Base-by-base conservation (phyloP, 257 asterid genomes). In the Thymus quinquecostatus region DNA sequence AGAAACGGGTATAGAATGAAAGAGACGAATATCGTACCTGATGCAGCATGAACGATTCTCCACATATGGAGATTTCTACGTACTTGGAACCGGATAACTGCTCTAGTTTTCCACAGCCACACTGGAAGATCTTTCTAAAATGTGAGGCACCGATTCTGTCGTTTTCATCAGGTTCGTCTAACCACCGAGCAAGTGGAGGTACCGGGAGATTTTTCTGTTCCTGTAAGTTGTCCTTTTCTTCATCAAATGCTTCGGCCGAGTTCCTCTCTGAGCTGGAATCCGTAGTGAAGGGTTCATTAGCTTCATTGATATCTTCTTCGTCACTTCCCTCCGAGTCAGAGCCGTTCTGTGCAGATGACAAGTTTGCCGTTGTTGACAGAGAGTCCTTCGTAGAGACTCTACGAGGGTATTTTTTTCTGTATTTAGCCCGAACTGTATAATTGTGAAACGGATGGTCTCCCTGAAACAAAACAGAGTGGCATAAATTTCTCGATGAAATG, bases 1-100 rank as follows among this genome's bases (percentile, higher is more conserved):
- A 64, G 12, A 5, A 2, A 51, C 9, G 41, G 45, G 41, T 21
- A 12, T 45, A 1, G 30, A 61, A 30, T 49, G 12, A 58, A 45
- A 58, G 8, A 66, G 29, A 48, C 32, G 72, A 66, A 49, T 54
- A 60, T 71, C 79, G 75, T 86, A 93, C 98, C 84, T 93, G 99
- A 82, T 94, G 98, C 84, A 94, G 77, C 99, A 94, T 94, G 85
- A 91, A 94, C 38, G 99, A 94, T 82, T 94, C 99, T 57, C 99
- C 99, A 73, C 85, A 86, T 49, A 94, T 84, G 64, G 92, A 84
- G 78, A 94, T 81, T 74, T 89, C 99, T 50, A 94, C 82, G 50
- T 74, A 94, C 57, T 81, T 86, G 79, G 79, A 65, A 65, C 88
- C 90, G 51, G 73, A 77, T 76, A 88, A 60, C 77, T 62, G 88